Evolutionary conservation across 164 flowering plant species (phyloP).

Genomic region (Nymphaea colorata): DNA sequence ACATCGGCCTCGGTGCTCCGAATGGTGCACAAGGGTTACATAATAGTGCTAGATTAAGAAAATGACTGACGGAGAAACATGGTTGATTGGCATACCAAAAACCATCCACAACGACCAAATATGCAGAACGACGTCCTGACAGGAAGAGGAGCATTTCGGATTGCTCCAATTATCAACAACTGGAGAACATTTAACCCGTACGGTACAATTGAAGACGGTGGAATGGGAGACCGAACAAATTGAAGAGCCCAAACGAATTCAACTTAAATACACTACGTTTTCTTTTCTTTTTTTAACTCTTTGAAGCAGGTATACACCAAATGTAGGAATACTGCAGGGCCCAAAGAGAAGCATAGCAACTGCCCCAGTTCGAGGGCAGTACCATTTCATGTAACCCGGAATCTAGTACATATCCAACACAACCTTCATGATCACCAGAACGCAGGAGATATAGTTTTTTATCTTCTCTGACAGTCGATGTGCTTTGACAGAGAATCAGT

Average conservation of each 20-base stretch:
- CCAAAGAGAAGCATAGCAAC: too few species aligned
- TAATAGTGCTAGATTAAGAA: neutral
- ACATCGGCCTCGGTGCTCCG: neutral
- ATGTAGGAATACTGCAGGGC: neutral
- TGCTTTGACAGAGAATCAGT: constrained; percentile 5
- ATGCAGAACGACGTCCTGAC: too few species aligned
- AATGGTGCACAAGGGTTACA: neutral
- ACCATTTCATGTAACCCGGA: too few species aligned
- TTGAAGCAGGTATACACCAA: neutral
- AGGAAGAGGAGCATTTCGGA: too few species aligned
- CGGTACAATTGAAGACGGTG: neutral
- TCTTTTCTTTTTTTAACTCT: too few species aligned
- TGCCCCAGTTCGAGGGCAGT: too few species aligned
- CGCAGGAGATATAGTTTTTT: too few species aligned
- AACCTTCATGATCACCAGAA: too few species aligned
- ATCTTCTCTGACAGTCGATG: too few species aligned
- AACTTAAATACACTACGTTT: neutral
- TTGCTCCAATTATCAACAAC: neutral
- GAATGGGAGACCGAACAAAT: neutral
- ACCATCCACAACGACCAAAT: neutral
- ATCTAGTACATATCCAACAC: too few species aligned
- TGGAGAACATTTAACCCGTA: neutral
- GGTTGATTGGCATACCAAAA: neutral
- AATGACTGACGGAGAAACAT: neutral
- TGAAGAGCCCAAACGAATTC: neutral